phyloP scores from a whole-genome alignment of 2,329 filamentous ascomycete genomes.

The Calonectria pseudoturangicola region DNA sequence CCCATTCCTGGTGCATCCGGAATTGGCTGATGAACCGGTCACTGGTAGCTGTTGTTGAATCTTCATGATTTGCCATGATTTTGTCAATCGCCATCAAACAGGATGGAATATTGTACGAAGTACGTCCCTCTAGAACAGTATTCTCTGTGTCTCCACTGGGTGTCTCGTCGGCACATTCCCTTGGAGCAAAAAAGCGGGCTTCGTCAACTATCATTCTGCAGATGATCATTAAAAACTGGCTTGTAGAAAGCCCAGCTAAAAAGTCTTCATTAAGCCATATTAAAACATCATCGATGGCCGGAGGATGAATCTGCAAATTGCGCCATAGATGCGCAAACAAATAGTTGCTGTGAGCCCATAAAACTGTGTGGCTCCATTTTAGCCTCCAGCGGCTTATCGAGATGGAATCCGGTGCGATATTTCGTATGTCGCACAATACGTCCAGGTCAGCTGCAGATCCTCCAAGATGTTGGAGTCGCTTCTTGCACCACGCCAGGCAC shows the following conservation, averaged over 20 bases:
- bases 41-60: neutral
- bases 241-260: constrained; percentile 4
- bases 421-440: neutral
- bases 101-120: neutral
- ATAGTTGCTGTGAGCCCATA: constrained; percentile 10
- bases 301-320: constrained; percentile 16
- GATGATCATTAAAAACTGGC: constrained; percentile 28
- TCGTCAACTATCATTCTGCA: constrained; percentile 24
- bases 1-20: constrained; percentile 19
- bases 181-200: neutral
- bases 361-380: neutral
- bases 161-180: neutral
- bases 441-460: no score
- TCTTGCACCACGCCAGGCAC: constrained; percentile 26
- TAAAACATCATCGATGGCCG: neutral
- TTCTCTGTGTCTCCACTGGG: neutral
- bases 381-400: neutral
- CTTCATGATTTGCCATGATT: neutral
- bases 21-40: constrained; percentile 8
- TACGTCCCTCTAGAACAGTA: neutral
- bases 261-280: constrained; percentile 13
- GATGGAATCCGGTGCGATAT: neutral
- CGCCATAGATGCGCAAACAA: constrained; percentile 26
- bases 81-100: constrained; percentile 10
- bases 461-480: neutral